Base-by-base conservation (phyloP, 768 basidiomycete species). In the Flagelloscypha sp. region DNA sequence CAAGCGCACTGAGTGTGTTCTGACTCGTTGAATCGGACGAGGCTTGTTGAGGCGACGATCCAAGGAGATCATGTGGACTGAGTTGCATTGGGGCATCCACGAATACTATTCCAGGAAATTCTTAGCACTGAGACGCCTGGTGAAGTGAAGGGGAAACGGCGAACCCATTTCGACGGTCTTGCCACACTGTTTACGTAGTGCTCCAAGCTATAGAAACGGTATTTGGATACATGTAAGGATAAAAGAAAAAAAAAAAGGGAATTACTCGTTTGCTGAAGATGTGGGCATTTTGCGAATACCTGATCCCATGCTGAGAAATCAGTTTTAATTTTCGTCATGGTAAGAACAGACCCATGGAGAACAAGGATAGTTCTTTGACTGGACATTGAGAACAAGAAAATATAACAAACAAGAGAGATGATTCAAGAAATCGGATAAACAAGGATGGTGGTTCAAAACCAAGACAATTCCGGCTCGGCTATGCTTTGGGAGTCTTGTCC, bases 221-320 rank as follows among this genome's bases (percentile, higher is more conserved):
- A 11, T 28, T 24, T 29, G 13, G 28, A 16, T 30, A 13, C 17
- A 23, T 5, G 24, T 17, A 33, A 21, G 27, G 35, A 9, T 17
- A 38, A 30, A 39, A 17, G 20, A 17, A 11, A 16, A 20, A 37
- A 22, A 9, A 24, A 23, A n/a, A 29, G 20, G 20, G 31, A 42
- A 72, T 55, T 41, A 84, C 84, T 48, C 80, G 66, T 61, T 81
- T 85, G 55, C 70, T 79, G 53, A 84, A 80, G 37, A 83, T 70
- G 18, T 41, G 59, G 6, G 70, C 80, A 46, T 82, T 87, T 55
- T 86, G 84, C 7, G 80, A 69, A 47, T 74, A 79, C n/a, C 83
- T 83, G 41, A 16, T 16, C 36, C 15, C 24, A 18, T 18, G 38
- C 20, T 31, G 20, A 25, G 38, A 17, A 36, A 29, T 31, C 27